Percentiles rank a stretch among this genome's conserved stretches.
These are phyloP conservation scores for Penicillium lividum DNA, from an alignment of 495 filamentous ascomycete species.

Conservation along the genomic window DNA sequence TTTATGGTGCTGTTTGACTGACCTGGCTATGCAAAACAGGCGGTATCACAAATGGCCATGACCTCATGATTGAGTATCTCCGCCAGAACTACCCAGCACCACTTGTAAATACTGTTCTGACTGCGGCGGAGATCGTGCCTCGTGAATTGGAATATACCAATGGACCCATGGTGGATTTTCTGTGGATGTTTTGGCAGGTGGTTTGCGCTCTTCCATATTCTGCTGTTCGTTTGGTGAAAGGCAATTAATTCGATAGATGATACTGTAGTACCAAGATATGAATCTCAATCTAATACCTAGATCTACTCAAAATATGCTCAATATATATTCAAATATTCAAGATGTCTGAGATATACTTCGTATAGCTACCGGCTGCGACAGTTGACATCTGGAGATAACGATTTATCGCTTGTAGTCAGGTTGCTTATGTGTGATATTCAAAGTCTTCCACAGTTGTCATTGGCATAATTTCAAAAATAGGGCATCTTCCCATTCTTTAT, in stretches of 20 bases:
- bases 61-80: slow-evolving; percentile 58
- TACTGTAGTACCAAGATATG: not conserved
- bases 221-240: slow-evolving; percentile 11
- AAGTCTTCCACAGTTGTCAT: too few species aligned
- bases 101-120: slow-evolving; percentile 49
- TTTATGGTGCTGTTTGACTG: not conserved
- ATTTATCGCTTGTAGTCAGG: too few species aligned
- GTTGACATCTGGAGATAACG: too few species aligned
- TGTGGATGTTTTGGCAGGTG: slow-evolving; percentile 21
- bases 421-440: too few species aligned
- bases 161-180: slow-evolving; percentile 9
- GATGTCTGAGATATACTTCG: too few species aligned
- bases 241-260: not conserved
- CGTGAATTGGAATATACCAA: slow-evolving; percentile 44
- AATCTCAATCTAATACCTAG: not conserved
- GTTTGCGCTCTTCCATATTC: slow-evolving; percentile 18
- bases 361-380: too few species aligned
- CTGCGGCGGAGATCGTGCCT: slow-evolving; percentile 52
- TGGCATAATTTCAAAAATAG: too few species aligned
- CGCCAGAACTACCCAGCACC: slow-evolving; percentile 47
- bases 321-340: too few species aligned
- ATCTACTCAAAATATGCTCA: not conserved
- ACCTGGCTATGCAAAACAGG: slow-evolving; percentile 31
- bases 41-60: slow-evolving; percentile 64
- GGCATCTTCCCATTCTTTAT: too few species aligned